Evolutionary conservation across 1,284 basidiomycete genomes (phyloP).

Genomic region (Amylostereum areolatum): DNA sequence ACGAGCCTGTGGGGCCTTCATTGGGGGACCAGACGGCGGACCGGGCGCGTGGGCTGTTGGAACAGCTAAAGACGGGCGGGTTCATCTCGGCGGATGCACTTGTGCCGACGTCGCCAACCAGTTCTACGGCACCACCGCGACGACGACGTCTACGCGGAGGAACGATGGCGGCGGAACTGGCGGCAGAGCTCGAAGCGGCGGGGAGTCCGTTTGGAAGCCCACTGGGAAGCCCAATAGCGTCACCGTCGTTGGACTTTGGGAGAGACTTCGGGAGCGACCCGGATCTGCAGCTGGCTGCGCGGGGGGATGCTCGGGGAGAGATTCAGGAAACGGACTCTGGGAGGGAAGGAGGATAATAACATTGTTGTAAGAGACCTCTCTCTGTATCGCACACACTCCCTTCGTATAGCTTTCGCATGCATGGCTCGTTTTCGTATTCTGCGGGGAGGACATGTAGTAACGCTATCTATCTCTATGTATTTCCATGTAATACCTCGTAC

Average conservation of each 20-base stretch:
- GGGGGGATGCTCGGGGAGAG: too few relatives aligned
- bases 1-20: conserved; percentile 19
- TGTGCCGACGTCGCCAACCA: conserved; percentile 27
- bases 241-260: conserved; percentile 8
- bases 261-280: background rate
- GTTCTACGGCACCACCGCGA: conserved; percentile 18
- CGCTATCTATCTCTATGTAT: too few relatives aligned
- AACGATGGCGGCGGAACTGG: conserved; percentile 11
- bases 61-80: conserved; percentile 61
- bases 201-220: conserved; percentile 7
- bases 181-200: conserved; percentile 13
- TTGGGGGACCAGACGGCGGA: conserved; percentile 46
- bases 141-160: conserved; percentile 15
- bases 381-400: conserved; percentile 14
- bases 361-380: background rate
- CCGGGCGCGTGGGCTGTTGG: conserved; percentile 69
- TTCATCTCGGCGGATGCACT: conserved; percentile 22
- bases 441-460: too few relatives aligned
- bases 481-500: too few relatives aligned
- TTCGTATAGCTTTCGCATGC: background rate
- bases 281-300: conserved; percentile 1
- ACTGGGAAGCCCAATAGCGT: background rate
- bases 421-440: too few relatives aligned
- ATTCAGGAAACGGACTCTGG: too few relatives aligned
- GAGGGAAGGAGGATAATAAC: too few relatives aligned